A percentile compares a stretch with the other conserved stretches of the same genome.
phyloP scores from a whole-genome alignment of 2,329 filamentous ascomycete genomes.

The Penicillium sp. region DNA sequence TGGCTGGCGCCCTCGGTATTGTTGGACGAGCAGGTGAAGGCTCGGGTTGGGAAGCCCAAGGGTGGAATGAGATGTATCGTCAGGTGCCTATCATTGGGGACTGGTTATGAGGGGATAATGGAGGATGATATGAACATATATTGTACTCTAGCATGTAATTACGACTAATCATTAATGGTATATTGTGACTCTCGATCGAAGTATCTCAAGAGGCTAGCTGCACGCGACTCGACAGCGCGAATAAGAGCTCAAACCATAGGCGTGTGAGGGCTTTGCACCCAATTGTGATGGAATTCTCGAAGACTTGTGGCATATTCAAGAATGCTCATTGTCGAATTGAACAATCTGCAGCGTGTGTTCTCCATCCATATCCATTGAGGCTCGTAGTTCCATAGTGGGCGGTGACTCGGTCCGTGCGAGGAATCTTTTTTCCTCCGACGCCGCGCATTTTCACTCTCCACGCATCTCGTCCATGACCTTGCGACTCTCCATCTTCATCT shows the following conservation, averaged over 20 bases:
- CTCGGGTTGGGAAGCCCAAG: constrained; percentile 73
- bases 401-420: constrained; percentile 20
- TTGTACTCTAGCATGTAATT: constrained; percentile 4
- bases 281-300: not conserved
- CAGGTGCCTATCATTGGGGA: constrained; percentile 57
- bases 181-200: not conserved
- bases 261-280: not conserved
- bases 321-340: not conserved
- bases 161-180: constrained; percentile 5
- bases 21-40: constrained; percentile 69
- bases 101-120: constrained; percentile 43
- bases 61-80: constrained; percentile 73
- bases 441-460: constrained; percentile 7
- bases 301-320: not conserved
- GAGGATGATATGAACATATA: constrained; percentile 3
- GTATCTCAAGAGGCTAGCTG: not conserved
- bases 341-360: not conserved
- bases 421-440: constrained; percentile 18
- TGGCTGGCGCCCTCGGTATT: constrained; percentile 74
- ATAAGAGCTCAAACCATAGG: not conserved
- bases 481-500: constrained; percentile 3
- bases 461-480: constrained; percentile 15
- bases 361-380: too few relatives aligned
- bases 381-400: not conserved
- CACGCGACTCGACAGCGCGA: not conserved